Conservation (phyloP, 352 stramenopile species). For the Pythium plurisporium region DNA sequence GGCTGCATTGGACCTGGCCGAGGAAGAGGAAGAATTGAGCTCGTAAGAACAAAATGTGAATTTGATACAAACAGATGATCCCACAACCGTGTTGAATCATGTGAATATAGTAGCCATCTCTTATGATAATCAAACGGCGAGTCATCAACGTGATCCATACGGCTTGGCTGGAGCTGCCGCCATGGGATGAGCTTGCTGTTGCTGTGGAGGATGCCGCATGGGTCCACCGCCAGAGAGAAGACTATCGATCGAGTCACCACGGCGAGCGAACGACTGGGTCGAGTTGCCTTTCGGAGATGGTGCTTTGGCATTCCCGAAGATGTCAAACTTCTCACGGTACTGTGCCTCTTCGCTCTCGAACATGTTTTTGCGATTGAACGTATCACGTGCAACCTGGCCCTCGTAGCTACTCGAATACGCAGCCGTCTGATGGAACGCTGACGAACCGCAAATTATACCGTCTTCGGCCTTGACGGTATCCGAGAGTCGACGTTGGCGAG, state of each 20-base stretch:
- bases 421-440: constrained; percentile 47
- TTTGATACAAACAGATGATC: too few species aligned
- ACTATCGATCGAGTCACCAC: constrained; percentile 50
- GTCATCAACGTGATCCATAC: not conserved
- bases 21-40: constrained; percentile 57
- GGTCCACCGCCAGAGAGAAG: constrained; percentile 22
- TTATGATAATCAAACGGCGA: not conserved
- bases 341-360: constrained; percentile 57
- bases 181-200: constrained; percentile 13
- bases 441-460: constrained; percentile 59
- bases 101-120: not conserved
- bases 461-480: constrained; percentile 25
- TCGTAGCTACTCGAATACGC: constrained; percentile 63
- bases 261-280: not conserved
- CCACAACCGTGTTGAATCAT: too few species aligned
- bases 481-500: constrained; percentile 10
- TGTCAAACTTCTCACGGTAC: constrained; percentile 46
- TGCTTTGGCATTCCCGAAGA: constrained; percentile 57
- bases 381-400: constrained; percentile 38
- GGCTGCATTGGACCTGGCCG: constrained; percentile 46
- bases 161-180: not conserved
- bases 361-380: constrained; percentile 49
- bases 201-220: constrained; percentile 4
- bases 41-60: constrained; percentile 5
- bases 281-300: constrained; percentile 30